These are phyloP conservation scores for Basidiobolus meristosporus DNA, from an alignment of 371 early-diverging fungal species.

Conservation along the genomic window DNA sequence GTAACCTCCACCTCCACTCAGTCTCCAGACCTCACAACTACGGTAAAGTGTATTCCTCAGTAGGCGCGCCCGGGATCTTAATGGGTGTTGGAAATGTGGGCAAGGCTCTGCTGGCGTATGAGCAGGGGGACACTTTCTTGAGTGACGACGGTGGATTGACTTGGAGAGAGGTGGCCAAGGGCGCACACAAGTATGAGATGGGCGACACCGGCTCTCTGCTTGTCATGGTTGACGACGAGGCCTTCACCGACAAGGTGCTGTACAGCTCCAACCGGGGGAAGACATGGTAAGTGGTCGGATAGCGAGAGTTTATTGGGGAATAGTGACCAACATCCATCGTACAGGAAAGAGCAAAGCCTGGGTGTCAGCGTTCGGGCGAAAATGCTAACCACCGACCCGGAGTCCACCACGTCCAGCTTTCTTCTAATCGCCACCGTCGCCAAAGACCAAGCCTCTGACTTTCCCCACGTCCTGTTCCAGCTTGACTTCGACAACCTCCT, in stretches of 20 bases:
- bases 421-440: no score
- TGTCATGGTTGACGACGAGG: constrained; percentile 51
- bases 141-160: constrained; percentile 69
- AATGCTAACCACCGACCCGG: neutral
- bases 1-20: constrained; percentile 73
- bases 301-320: no score
- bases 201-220: constrained; percentile 71
- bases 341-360: constrained; percentile 1
- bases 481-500: constrained; percentile 50
- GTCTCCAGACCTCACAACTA: constrained; percentile 39
- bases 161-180: constrained; percentile 60
- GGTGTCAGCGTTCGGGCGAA: neutral
- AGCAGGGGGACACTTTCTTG: constrained; percentile 63
- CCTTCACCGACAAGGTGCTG: constrained; percentile 37
- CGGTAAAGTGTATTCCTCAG: constrained; percentile 53
- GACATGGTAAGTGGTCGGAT: no score
- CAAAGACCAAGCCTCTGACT: no score
- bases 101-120: constrained; percentile 32
- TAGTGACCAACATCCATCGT: no score
- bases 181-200: constrained; percentile 77
- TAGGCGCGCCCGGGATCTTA: constrained; percentile 62
- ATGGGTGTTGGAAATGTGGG: constrained; percentile 88
- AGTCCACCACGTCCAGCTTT: neutral
- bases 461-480: constrained; percentile 20
- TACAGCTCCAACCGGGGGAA: constrained; percentile 69